Percentiles rank a stretch among this genome's conserved stretches.
phyloP scores from a whole-genome alignment of 768 basidiomycete species.

The Termitomyces sp. region DNA sequence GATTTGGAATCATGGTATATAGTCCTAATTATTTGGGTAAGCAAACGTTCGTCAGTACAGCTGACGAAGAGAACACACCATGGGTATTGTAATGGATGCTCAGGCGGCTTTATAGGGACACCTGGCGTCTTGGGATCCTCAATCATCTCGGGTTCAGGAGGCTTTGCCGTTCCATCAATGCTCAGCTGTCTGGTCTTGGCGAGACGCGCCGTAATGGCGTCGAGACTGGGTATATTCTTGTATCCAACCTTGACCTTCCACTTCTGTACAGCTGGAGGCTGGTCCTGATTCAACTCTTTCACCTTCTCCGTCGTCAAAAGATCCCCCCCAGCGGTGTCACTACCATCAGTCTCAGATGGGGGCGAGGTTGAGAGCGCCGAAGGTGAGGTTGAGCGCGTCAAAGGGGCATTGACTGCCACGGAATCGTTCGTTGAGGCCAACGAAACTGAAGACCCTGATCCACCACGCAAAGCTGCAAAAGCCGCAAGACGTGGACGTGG shows the following conservation, averaged over 20 bases:
- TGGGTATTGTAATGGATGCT: slow-evolving; percentile 79
- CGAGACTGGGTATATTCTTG: slow-evolving; percentile 84
- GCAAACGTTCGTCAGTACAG: not conserved
- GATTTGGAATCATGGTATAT: slow-evolving; percentile 87
- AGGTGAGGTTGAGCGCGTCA: slow-evolving; percentile 66
- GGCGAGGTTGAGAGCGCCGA: slow-evolving; percentile 42
- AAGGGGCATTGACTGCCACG: slow-evolving; percentile 58
- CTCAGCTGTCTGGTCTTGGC: slow-evolving; percentile 66
- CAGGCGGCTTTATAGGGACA: slow-evolving; percentile 61
- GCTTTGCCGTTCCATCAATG: slow-evolving; percentile 59
- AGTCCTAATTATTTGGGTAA: slow-evolving; percentile 52
- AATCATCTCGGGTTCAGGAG: slow-evolving; percentile 73
- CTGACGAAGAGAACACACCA: slow-evolving; percentile 49
- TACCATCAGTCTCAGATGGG: slow-evolving; percentile 36
- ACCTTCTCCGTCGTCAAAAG: slow-evolving; percentile 64
- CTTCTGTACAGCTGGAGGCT: slow-evolving; percentile 29
- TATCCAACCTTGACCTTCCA: slow-evolving; percentile 55
- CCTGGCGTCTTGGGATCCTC: slow-evolving; percentile 84
- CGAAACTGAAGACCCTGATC: slow-evolving; percentile 49
- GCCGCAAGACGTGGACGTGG: slow-evolving; percentile 73
- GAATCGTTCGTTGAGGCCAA: slow-evolving; percentile 58
- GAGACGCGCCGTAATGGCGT: slow-evolving; percentile 78
- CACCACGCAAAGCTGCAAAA: slow-evolving; percentile 61
- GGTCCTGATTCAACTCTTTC: slow-evolving; percentile 59
- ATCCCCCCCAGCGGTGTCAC: slow-evolving; percentile 33